Conservation (phyloP, 2,329 filamentous ascomycete genomes). For the Anisogramma anomala region DNA sequence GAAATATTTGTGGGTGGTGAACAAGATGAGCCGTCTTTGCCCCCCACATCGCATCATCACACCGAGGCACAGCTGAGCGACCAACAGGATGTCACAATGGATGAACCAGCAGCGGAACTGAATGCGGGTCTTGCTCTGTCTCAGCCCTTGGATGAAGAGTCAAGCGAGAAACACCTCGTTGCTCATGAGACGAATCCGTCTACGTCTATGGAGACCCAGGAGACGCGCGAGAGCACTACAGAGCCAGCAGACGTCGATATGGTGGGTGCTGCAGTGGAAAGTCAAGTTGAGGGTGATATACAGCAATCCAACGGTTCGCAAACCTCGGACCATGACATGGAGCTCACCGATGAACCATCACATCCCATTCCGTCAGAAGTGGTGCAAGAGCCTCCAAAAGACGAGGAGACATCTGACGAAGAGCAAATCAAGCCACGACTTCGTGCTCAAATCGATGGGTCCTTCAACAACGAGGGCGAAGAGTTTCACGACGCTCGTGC, state of each 20-base stretch:
- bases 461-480: slow-evolving; percentile 2
- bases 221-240: background rate
- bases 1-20: background rate
- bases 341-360: background rate
- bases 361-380: background rate
- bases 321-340: background rate
- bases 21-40: slow-evolving; percentile 4
- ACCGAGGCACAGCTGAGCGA: slow-evolving; percentile 1
- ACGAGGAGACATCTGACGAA: background rate
- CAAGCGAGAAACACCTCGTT: too few relatives aligned
- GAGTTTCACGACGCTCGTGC: slow-evolving; percentile 6
- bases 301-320: slow-evolving; percentile 2
- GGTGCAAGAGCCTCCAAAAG: background rate
- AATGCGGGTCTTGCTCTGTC: background rate
- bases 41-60: slow-evolving; percentile 2
- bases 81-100: background rate
- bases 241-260: background rate
- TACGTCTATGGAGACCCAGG: too few relatives aligned
- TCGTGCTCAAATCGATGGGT: background rate
- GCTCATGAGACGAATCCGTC: too few relatives aligned
- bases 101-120: slow-evolving; percentile 1
- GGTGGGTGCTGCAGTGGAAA: background rate
- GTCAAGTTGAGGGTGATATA: background rate
- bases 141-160: background rate
- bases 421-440: background rate